Percentiles rank a stretch among this genome's conserved stretches.
These are phyloP conservation scores for Trichoderma afroharzianum DNA, from an alignment of 2,329 filamentous ascomycete species.

Conservation along the genomic window DNA sequence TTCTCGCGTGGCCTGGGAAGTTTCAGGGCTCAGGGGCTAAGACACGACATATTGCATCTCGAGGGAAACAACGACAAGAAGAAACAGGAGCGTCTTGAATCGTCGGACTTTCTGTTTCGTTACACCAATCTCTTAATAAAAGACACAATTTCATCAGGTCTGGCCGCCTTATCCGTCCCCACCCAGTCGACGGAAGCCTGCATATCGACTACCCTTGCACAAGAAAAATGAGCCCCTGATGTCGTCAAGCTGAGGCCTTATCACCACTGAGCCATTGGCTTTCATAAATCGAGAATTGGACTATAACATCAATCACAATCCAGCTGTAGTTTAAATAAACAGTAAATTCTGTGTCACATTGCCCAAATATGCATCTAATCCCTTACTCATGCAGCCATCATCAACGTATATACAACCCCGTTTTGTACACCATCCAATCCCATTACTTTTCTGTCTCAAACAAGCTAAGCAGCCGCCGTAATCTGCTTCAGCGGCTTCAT, in stretches of 20 bases:
- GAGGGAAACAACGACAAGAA: not conserved
- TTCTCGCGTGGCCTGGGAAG: not conserved
- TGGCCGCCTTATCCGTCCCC: not conserved
- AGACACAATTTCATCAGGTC: not conserved
- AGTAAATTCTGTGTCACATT: not conserved
- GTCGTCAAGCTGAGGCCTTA: not conserved
- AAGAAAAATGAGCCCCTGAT: not conserved
- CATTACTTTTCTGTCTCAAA: not conserved
- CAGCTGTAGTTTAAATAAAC: not conserved
- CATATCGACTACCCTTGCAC: not conserved
- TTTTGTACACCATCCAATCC: not conserved
- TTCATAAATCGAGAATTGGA: not conserved
- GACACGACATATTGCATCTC: not conserved
- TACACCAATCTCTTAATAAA: not conserved
- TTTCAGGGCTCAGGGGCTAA: not conserved
- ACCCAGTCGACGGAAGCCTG: not conserved
- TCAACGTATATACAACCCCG: slow-evolving; percentile 12
- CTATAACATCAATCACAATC: not conserved
- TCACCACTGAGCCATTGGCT: not conserved
- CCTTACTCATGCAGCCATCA: not conserved
- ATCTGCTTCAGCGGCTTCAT: slow-evolving; percentile 38
- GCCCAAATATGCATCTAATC: slow-evolving; percentile 11
- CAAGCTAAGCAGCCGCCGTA: slow-evolving; percentile 1
- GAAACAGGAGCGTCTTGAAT: not conserved
- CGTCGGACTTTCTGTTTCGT: not conserved